Evolutionary conservation across 1,139 yeast genomes (phyloP), one percentile per base, ranked within the genome.

Genomic region (Tardiomyces depauwii): DNA sequence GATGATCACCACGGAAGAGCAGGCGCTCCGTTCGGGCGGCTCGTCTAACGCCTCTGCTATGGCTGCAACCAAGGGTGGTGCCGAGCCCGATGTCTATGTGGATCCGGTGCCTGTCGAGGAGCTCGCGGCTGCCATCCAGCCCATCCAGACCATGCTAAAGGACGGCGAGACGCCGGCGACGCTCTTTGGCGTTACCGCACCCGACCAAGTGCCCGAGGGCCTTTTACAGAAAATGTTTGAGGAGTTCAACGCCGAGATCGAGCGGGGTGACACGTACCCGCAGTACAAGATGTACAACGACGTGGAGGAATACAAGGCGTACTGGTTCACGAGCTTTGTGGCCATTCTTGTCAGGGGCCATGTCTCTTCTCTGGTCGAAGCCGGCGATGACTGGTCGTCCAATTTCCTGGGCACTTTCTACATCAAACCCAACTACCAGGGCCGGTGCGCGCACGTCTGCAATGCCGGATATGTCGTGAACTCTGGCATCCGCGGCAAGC

Each of bases 241-340:
- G 56, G 94, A 87, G 63, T 80, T 82, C 65, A 87, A 87, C 61
- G 80, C 80, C 77, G 95, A 87, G 58, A 77, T 88, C 18, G 86
- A 80, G 50, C 70, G 82, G 45, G 95, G 96, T 39, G 88, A 82
- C 51, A 82, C 94, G 2, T 79, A 80, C 57, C 86, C 95, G 1
- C 80, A 80, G 58, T 79, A 80, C 53, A 88, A 82, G 47, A 76
- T 82, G 1, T 64, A 83, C 43, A 73, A 13, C 18, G 40, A 77
- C 23, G 62, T 79, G 36, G 81, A 78, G 38, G 78, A 78, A 54
- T 86, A 86, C 60, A 75, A 72, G 51, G 71, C 73, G 45, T 79
- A 78, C 57, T 86, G 95, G 95, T 81, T 85, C 59, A 76, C 78
- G 14, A 76, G 83, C 12, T 82, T 83, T 61, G 80, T 83, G 3